Base-by-base conservation (phyloP, 2,329 filamentous ascomycete species). In the Xylariaceae sp. region DNA sequence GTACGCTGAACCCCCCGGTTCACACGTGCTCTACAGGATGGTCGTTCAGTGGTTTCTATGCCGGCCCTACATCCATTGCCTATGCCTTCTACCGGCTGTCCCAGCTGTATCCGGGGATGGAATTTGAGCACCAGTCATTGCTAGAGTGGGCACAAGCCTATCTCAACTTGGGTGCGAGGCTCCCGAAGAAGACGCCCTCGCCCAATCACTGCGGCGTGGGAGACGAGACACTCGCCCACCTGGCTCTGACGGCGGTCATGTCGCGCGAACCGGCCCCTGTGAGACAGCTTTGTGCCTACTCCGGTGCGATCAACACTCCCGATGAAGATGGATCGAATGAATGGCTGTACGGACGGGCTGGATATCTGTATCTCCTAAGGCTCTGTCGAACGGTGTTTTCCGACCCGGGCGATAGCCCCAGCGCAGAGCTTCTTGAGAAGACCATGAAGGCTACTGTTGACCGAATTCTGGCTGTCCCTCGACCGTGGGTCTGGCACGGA, bases 291-390 rank as follows among this genome's bases (percentile, higher is more conserved):
- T 59, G 68, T n/a, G 43, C 58, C 7, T 60, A 58, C 34, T 58
- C 42, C 18, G 56, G 61, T 8, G 60, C 54, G 5, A 64, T 72
- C 29, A 67, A 66, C 31, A 53, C 63, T 9, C 59, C 65, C 32
- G 39, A 47, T 0, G 63, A 64, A 2, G 67, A 69, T 17, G 64
- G 57, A 1, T 64, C 57, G 1, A 75, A 81, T 34, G 80, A 85
- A 49, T 70, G 79, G 55, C 58, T 82, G 5, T 77, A 80, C 51
- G 82, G 82, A 5, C 68, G 78, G 9, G 76, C 80, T 2, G 81
- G 81, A 1, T 73, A 77, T 33, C 61, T 86, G 16, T 85, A 84
- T 51, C 61, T 83, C 27, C 65, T 86, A 25, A 67, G 82, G 1
- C 58, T 83, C 37, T 72, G 83, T 21, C 70, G 70, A 15, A 28